Evolutionary conservation across 768 basidiomycete genomes (phyloP).

Genomic region (Suillus sp.): DNA sequence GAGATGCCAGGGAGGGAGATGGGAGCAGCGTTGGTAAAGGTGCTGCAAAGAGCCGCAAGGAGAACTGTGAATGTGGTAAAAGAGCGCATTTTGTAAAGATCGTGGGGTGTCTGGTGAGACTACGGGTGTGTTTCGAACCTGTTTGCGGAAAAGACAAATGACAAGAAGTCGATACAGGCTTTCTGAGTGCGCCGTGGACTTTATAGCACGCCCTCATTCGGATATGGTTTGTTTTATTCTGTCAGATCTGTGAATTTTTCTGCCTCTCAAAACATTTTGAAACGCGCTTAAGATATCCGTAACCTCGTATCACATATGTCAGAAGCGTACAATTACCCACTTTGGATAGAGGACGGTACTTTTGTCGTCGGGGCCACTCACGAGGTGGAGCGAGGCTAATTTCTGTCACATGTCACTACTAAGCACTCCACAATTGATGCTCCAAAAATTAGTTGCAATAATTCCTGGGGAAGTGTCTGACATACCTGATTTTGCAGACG

Average conservation of each 20-base stretch:
- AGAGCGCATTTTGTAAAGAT: constrained; percentile 41
- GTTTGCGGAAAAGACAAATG: constrained; percentile 16
- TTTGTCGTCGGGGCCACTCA: constrained; percentile 12
- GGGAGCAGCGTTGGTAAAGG: constrained; percentile 30
- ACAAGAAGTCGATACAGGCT: constrained; percentile 22
- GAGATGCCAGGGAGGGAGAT: constrained; percentile 20
- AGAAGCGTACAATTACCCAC: constrained; percentile 13
- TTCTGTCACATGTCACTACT: constrained; percentile 4
- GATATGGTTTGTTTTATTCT: background rate
- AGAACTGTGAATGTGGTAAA: constrained; percentile 29
- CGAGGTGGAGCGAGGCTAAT: constrained; percentile 19
- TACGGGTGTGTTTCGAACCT: constrained; percentile 18
- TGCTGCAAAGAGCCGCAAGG: constrained; percentile 32
- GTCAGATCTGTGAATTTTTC: constrained; percentile 7
- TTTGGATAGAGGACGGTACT: constrained; percentile 12
- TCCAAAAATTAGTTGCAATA: background rate
- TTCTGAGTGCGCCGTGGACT: constrained; percentile 13
- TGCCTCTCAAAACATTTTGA: background rate
- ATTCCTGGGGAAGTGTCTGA: background rate
- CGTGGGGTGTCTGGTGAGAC: constrained; percentile 29
- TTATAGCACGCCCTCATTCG: constrained; percentile 18
- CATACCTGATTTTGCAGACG: background rate
- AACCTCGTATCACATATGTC: background rate
- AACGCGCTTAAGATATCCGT: constrained; percentile 7
- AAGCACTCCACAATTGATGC: background rate